These are phyloP conservation scores for Trametopsis cervina DNA, from an alignment of 768 basidiomycete species.

Conservation along the genomic window DNA sequence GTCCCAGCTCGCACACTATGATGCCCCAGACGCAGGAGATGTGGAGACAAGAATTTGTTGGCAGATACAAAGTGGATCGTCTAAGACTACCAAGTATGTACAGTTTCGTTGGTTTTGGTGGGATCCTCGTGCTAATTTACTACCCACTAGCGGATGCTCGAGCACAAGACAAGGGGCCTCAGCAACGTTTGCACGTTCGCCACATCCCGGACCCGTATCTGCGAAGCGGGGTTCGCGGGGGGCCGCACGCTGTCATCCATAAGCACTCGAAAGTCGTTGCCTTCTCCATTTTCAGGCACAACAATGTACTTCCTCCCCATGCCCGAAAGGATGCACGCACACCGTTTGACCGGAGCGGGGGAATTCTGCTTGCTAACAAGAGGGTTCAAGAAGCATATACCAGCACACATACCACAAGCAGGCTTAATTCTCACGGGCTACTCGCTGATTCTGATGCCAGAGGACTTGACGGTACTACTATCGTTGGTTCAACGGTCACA, in stretches of 20 bases:
- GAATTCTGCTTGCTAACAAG: slow-evolving; percentile 63
- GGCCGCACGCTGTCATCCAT: slow-evolving; percentile 66
- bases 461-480: not conserved
- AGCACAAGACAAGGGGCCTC: slow-evolving; percentile 44
- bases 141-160: slow-evolving; percentile 1
- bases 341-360: slow-evolving; percentile 10
- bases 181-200: slow-evolving; percentile 61
- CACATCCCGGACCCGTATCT: slow-evolving; percentile 46
- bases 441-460: slow-evolving; percentile 35
- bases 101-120: not conserved
- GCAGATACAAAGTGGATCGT: slow-evolving; percentile 55
- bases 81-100: slow-evolving; percentile 17
- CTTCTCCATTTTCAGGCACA: slow-evolving; percentile 72
- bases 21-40: slow-evolving; percentile 47
- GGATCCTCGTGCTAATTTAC: not conserved
- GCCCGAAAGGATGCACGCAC: slow-evolving; percentile 1
- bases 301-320: slow-evolving; percentile 28
- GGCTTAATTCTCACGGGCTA: slow-evolving; percentile 60
- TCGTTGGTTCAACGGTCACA: not conserved
- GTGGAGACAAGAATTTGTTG: slow-evolving; percentile 60
- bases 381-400: slow-evolving; percentile 77
- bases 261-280: slow-evolving; percentile 76
- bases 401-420: slow-evolving; percentile 65
- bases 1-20: slow-evolving; percentile 28
- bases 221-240: slow-evolving; percentile 35